phyloP scores from a whole-genome alignment of 2,329 filamentous ascomycete genomes.

The Cercospora canescens region DNA sequence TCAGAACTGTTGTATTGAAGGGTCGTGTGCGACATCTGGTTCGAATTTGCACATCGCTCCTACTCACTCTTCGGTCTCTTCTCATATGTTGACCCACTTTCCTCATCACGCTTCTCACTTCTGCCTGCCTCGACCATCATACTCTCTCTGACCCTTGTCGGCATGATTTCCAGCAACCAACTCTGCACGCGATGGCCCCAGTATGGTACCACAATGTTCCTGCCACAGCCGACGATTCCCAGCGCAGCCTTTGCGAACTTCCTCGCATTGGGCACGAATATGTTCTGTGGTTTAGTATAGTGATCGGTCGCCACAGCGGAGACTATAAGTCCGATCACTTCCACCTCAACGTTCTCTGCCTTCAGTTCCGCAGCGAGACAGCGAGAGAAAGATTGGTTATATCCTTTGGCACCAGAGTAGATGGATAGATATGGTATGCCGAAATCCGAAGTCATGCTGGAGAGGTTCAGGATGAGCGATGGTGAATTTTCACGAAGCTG shows the following conservation, averaged over 20 bases:
- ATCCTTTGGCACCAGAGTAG: constrained; percentile 52
- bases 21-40: too few relatives aligned
- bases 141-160: constrained; percentile 1
- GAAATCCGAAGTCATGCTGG: constrained; percentile 45
- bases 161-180: constrained; percentile 21
- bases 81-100: background rate
- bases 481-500: constrained; percentile 44
- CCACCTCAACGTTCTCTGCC: constrained; percentile 39
- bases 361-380: constrained; percentile 47
- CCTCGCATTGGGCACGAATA: constrained; percentile 22
- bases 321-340: constrained; percentile 34
- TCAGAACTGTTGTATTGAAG: too few relatives aligned
- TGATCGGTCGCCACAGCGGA: constrained; percentile 23
- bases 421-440: constrained; percentile 50
- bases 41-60: background rate
- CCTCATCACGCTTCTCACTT: background rate
- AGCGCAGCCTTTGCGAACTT: constrained; percentile 24
- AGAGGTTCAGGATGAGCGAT: constrained; percentile 53
- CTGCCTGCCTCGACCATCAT: background rate
- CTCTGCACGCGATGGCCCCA: constrained; percentile 30
- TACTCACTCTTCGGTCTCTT: background rate
- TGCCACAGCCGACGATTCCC: constrained; percentile 27
- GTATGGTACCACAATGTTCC: constrained; percentile 24
- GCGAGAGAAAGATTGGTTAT: constrained; percentile 43
- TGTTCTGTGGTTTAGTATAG: constrained; percentile 11